A percentile compares a stretch with the other conserved stretches of the same genome.
Evolutionary conservation across 1,284 basidiomycete species (phyloP).

Genomic region (Prillingera fragicola): DNA sequence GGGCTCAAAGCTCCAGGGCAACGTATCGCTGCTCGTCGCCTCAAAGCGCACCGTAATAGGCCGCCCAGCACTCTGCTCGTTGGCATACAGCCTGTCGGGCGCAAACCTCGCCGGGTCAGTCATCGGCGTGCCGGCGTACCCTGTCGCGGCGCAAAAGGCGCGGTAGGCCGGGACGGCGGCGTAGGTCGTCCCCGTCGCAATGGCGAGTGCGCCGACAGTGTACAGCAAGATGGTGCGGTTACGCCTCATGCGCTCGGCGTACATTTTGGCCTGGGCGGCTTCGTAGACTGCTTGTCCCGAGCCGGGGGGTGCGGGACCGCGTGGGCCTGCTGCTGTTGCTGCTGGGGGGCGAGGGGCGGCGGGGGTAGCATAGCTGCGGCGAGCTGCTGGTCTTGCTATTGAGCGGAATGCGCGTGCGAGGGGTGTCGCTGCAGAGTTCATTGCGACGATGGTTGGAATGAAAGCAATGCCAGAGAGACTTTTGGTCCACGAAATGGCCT

Average conservation of each 20-base stretch:
- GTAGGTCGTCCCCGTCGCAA: constrained; percentile 80
- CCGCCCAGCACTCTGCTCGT: constrained; percentile 58
- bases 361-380: background rate
- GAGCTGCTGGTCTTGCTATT: background rate
- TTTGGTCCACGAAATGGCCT: too few relatives aligned
- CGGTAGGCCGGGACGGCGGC: constrained; percentile 96
- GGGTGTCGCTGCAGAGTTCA: background rate
- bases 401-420: background rate
- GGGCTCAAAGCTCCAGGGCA: constrained; percentile 91
- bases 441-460: background rate
- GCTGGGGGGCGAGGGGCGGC: background rate
- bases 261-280: constrained; percentile 25
- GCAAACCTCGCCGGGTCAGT: constrained; percentile 75
- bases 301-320: background rate
- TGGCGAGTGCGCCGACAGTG: constrained; percentile 56
- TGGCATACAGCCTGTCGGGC: constrained; percentile 72
- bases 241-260: constrained; percentile 30
- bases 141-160: constrained; percentile 95
- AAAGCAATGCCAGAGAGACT: too few relatives aligned
- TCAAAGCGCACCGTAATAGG: constrained; percentile 91
- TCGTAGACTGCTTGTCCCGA: too few relatives aligned
- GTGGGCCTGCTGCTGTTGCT: background rate
- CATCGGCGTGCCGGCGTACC: constrained; percentile 90
- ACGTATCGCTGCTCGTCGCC: constrained; percentile 77
- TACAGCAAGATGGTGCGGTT: constrained; percentile 39